Percentiles rank a stretch among this genome's conserved stretches.
Conservation (phyloP, 2,329 filamentous ascomycete species). For the Botryotinia calthae region DNA sequence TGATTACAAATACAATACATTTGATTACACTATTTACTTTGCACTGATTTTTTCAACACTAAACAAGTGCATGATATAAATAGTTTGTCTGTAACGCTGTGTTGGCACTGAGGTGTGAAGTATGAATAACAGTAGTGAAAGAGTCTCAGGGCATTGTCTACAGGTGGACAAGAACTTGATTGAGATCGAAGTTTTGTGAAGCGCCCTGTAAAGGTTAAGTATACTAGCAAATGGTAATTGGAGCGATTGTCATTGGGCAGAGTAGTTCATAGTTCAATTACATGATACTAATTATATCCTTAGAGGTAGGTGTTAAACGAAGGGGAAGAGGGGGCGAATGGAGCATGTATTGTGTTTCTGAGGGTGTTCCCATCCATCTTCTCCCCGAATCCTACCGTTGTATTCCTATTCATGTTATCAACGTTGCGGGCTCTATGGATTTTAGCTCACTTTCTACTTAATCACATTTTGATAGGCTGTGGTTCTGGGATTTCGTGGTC, state of each 20-base stretch:
- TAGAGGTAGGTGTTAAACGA: background rate
- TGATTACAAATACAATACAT: conserved; percentile 30
- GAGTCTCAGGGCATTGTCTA: background rate
- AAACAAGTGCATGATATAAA: background rate
- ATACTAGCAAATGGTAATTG: background rate
- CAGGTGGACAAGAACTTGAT: background rate
- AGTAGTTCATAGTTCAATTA: background rate
- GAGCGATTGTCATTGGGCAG: background rate
- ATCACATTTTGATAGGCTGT: background rate
- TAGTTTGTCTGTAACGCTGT: background rate
- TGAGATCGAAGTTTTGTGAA: background rate
- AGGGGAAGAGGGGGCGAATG: background rate
- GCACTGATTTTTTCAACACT: background rate
- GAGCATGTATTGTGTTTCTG: background rate
- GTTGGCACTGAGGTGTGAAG: background rate
- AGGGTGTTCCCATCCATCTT: background rate
- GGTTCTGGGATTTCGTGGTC: background rate
- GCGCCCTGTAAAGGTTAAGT: background rate
- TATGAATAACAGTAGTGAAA: background rate
- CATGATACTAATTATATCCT: background rate
- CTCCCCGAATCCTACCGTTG: background rate
- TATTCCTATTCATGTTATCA: background rate
- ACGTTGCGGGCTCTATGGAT: background rate
- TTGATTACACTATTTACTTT: conserved; percentile 6
- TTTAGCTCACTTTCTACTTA: background rate